Percentiles rank a stretch among this genome's conserved stretches.
Evolutionary conservation across 768 basidiomycete genomes (phyloP).

Genomic region (Thelephora aurantiotincta): DNA sequence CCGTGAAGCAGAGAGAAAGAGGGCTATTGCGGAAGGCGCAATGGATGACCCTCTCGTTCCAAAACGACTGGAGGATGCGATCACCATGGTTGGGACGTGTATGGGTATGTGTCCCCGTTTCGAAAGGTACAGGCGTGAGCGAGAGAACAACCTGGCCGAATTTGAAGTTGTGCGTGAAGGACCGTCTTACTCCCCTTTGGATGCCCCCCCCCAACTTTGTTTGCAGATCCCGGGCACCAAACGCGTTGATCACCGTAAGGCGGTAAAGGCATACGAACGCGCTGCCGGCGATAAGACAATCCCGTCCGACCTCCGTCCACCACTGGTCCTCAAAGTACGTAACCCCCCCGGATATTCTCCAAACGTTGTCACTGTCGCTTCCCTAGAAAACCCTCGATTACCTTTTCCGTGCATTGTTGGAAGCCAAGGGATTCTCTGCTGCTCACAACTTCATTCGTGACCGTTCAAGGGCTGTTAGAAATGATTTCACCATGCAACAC

Average conservation of each 20-base stretch:
- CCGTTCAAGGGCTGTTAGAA: constrained; percentile 78
- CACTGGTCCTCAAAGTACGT: constrained; percentile 60
- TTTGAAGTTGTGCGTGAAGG: constrained; percentile 63
- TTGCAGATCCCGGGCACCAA: constrained; percentile 67
- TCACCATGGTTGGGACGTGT: constrained; percentile 88
- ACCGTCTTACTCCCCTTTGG: constrained; percentile 1
- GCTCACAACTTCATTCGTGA: constrained; percentile 84
- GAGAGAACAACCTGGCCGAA: constrained; percentile 75
- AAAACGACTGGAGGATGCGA: constrained; percentile 76
- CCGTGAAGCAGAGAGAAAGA: constrained; percentile 56
- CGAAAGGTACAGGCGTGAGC: constrained; percentile 82
- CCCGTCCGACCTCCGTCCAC: constrained; percentile 87
- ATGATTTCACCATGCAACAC: constrained; percentile 91
- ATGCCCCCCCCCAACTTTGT: constrained; percentile 20
- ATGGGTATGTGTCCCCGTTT: constrained; percentile 90
- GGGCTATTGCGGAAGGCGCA: constrained; percentile 67
- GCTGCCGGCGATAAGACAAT: constrained; percentile 86
- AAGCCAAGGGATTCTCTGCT: constrained; percentile 49
- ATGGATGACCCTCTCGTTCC: constrained; percentile 79
- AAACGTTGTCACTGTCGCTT: background rate
- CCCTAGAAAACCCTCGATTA: constrained; percentile 77
- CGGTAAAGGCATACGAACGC: constrained; percentile 92
- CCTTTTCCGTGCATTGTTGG: constrained; percentile 74
- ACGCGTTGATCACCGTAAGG: constrained; percentile 70
- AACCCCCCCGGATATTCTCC: background rate